These are phyloP conservation scores for Groenewaldozyma salmanticensis DNA, from an alignment of 805 yeast species.

Conservation along the genomic window DNA sequence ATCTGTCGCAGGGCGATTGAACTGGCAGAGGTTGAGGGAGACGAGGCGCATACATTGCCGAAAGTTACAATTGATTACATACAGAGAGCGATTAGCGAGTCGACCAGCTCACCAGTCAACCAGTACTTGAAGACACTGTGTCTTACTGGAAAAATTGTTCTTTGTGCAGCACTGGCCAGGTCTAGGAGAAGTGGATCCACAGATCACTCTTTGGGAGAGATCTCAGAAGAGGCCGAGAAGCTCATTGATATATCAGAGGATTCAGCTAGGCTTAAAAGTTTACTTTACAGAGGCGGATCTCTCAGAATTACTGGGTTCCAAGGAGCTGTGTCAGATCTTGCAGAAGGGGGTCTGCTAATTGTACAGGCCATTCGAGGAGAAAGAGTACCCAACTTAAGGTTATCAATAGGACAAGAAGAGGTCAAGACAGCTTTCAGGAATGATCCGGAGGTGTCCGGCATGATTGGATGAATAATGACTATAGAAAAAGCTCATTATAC, in stretches of 20 bases:
- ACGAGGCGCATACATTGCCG: conserved; percentile 7
- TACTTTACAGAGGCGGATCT: conserved; percentile 29
- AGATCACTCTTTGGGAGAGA: conserved; percentile 65
- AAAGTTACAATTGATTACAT: conserved; percentile 57
- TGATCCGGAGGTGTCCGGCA: conserved; percentile 38
- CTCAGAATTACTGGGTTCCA: conserved; percentile 52
- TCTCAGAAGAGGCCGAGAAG: conserved; percentile 65
- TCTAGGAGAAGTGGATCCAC: conserved; percentile 58
- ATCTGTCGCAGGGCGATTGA: conserved; percentile 86
- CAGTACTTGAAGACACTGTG: conserved; percentile 51
- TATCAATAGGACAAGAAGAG: conserved; percentile 66
- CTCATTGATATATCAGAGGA: conserved; percentile 30
- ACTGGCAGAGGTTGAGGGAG: conserved; percentile 55
- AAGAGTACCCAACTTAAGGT: conserved; percentile 50
- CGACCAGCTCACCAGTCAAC: conserved; percentile 64
- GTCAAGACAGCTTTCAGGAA: conserved; percentile 47
- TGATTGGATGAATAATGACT: conserved; percentile 16
- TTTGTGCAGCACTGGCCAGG: conserved; percentile 58
- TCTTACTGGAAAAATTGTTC: conserved; percentile 57
- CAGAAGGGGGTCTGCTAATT: conserved; percentile 67
- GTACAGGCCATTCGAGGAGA: conserved; percentile 64
- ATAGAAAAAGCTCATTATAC: too few species aligned
- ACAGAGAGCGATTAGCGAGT: conserved; percentile 68
- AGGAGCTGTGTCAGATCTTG: conserved; percentile 54
- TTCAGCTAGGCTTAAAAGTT: conserved; percentile 27